A percentile compares a stretch with the other conserved stretches of the same genome.
Conservation (phyloP, 768 basidiomycete genomes). For the Mycena polygramma region DNA sequence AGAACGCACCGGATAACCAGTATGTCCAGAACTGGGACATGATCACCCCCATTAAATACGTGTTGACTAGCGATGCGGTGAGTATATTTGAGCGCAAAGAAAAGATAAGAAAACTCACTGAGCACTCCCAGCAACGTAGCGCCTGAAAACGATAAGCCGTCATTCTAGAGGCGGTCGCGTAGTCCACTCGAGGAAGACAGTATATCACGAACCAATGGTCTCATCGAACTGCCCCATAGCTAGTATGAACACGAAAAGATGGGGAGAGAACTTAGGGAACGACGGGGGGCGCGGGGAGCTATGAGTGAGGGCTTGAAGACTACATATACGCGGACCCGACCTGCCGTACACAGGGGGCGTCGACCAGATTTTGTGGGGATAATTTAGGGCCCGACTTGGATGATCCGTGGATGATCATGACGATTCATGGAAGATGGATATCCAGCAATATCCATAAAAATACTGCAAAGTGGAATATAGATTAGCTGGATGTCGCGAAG, state of each 20-base stretch:
- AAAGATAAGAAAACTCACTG: not conserved
- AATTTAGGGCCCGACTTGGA: too few relatives aligned
- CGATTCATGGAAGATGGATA: too few relatives aligned
- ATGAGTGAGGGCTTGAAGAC: too few relatives aligned
- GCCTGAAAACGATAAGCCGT: not conserved
- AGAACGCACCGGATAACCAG: constrained; percentile 16
- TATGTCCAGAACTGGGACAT: constrained; percentile 25
- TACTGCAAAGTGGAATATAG: too few relatives aligned
- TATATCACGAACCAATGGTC: constrained; percentile 1
- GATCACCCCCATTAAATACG: not conserved
- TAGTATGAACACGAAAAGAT: not conserved
- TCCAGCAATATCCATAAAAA: too few relatives aligned
- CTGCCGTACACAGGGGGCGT: too few relatives aligned
- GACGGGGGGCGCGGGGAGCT: too few relatives aligned
- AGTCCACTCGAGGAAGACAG: not conserved
- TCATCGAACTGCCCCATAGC: constrained; percentile 2
- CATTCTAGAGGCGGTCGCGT: not conserved
- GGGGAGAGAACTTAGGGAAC: too few relatives aligned
- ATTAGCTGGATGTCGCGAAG: too few relatives aligned
- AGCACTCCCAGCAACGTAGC: not conserved
- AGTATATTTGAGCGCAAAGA: not conserved
- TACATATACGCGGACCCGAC: too few relatives aligned
- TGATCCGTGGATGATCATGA: too few relatives aligned
- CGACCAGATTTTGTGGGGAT: too few relatives aligned
- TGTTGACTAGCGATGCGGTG: not conserved